These are phyloP conservation scores for Benincasa hispida DNA, from an alignment of 306 rosid genomes.

Conservation along the genomic window DNA sequence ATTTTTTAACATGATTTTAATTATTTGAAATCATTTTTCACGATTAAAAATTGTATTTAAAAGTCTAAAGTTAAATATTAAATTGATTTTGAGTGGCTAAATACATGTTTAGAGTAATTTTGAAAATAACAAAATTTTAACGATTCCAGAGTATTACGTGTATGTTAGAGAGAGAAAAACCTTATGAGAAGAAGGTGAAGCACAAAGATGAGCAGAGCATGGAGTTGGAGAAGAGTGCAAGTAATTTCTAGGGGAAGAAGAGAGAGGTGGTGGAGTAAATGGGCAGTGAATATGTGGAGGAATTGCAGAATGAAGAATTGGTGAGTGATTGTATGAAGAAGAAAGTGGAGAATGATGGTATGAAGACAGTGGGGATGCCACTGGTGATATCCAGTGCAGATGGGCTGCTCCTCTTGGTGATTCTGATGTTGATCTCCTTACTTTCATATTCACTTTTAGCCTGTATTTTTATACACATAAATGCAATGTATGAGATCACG, in stretches of 20 bases:
- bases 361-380: conserved; percentile 14
- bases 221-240: conserved; percentile 9
- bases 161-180: background rate
- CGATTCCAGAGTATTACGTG: too few species aligned
- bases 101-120: too few species aligned
- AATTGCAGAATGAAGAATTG: conserved; percentile 29
- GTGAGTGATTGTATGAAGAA: conserved; percentile 19
- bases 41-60: too few species aligned
- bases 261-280: conserved; percentile 5
- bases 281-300: conserved; percentile 20
- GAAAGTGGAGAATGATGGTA: conserved; percentile 17
- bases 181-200: conserved; percentile 14
- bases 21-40: too few species aligned
- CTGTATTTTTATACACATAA: conserved; percentile 19
- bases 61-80: too few species aligned
- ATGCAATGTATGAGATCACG: too few species aligned
- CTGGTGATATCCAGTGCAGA: conserved; percentile 16
- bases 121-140: too few species aligned
- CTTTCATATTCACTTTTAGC: conserved; percentile 38
- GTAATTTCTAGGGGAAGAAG: conserved; percentile 17
- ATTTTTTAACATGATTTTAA: too few species aligned
- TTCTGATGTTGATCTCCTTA: conserved; percentile 37
- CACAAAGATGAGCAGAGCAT: background rate
- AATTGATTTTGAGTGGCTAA: too few species aligned
- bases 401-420: conserved; percentile 31